A percentile compares a stretch with the other conserved stretches of the same genome.
Evolutionary conservation across 164 flowering plant genomes (phyloP).

Genomic region (Chloranthus sessilifolius): DNA sequence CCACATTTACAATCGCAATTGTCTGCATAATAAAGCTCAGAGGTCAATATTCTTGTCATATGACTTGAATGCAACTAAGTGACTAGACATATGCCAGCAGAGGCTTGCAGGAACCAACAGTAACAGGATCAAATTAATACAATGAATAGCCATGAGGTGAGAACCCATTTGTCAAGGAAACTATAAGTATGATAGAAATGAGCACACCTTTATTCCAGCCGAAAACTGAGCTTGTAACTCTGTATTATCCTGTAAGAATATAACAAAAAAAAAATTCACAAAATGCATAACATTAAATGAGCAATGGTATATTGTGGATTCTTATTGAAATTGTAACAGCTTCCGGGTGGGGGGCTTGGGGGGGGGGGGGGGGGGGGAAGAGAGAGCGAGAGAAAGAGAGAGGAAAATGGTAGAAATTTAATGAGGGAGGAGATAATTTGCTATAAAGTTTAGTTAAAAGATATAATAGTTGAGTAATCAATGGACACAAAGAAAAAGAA

Average conservation of each 20-base stretch:
- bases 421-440: no score
- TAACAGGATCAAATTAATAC: not conserved
- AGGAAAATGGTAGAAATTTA: no score
- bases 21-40: conserved; percentile 52
- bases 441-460: no score
- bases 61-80: not conserved
- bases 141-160: not conserved
- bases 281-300: not conserved
- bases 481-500: no score
- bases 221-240: conserved; percentile 46
- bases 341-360: no score
- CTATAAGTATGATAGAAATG: not conserved
- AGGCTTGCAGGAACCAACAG: not conserved
- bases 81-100: no score
- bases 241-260: conserved; percentile 37
- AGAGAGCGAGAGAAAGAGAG: no score
- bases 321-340: no score
- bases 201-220: conserved; percentile 63
- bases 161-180: not conserved
- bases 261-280: conserved; percentile 1
- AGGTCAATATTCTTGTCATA: conserved; percentile 5
- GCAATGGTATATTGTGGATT: no score
- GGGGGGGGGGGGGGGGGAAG: no score
- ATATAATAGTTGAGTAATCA: no score
- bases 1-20: conserved; percentile 57